phyloP scores from a whole-genome alignment of 306 rosid genomes.

The Pterocarpus macrocarpus region DNA sequence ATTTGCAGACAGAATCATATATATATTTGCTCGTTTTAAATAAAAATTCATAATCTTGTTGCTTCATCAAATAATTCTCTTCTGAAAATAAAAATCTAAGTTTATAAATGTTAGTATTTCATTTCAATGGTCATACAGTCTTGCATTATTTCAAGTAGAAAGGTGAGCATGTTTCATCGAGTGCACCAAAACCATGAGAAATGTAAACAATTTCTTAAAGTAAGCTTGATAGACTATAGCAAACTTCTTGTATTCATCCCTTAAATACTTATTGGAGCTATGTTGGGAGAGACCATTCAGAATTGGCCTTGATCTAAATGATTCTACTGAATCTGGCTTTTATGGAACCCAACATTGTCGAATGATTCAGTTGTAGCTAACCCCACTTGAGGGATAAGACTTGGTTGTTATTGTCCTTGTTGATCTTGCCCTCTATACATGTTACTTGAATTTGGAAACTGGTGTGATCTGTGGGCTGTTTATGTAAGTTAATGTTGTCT shows the following conservation, averaged over 20 bases:
- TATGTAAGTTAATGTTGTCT: conserved; percentile 1
- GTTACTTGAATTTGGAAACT: conserved; percentile 20
- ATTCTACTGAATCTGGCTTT: neutral
- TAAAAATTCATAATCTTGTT: conserved; percentile 2
- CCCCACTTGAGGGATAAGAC: conserved; percentile 6
- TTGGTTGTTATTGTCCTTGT: conserved; percentile 17
- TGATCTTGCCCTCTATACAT: conserved; percentile 12
- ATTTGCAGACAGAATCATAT: conserved; percentile 6
- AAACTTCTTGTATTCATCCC: neutral
- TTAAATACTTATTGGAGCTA: neutral
- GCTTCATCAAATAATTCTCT: neutral
- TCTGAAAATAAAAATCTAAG: neutral
- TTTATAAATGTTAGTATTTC: neutral
- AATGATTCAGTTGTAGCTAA: neutral
- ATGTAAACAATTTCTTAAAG: neutral
- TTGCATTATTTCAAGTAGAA: neutral
- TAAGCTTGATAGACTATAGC: conserved; percentile 7
- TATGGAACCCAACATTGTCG: neutral
- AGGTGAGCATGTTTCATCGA: neutral
- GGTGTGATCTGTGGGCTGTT: conserved; percentile 7
- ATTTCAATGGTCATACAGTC: neutral
- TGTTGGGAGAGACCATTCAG: conserved; percentile 1
- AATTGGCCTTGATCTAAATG: conserved; percentile 9
- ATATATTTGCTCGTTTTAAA: neutral
- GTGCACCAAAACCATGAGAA: neutral